Evolutionary conservation across 1,139 yeast species (phyloP).

Genomic region (Hanseniaspora uvarum): DNA sequence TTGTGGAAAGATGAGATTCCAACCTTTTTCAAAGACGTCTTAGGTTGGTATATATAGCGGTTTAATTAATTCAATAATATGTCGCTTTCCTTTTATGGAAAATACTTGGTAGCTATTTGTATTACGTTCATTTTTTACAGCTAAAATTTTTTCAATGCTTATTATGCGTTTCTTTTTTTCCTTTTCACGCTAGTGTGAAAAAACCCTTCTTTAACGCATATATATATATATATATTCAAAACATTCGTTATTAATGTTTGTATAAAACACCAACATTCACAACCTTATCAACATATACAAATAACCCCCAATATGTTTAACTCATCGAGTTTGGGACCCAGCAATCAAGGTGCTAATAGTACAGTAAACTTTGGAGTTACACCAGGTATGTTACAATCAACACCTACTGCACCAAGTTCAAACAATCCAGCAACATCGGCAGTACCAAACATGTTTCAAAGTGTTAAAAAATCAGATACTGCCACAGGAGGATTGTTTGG

Average conservation of each 20-base stretch:
- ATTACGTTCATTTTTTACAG: neutral
- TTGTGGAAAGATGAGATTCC: conserved; percentile 5
- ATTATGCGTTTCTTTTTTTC: neutral
- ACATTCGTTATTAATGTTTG: no score
- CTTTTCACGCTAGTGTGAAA: neutral
- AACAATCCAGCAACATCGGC: conserved; percentile 19
- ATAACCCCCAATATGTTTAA: no score
- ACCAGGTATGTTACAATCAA: conserved; percentile 30
- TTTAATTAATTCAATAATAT: neutral
- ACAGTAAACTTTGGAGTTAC: conserved; percentile 24
- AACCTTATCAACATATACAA: no score
- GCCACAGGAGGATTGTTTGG: conserved; percentile 27
- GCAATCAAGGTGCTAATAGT: conserved; percentile 19
- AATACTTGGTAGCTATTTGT: neutral
- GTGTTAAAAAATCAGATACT: conserved; percentile 4
- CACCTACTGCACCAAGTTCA: conserved; percentile 21
- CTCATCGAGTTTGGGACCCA: conserved; percentile 17
- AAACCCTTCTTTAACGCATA: no score
- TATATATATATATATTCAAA: no score
- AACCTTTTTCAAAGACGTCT: neutral
- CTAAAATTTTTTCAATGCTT: neutral
- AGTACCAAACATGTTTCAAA: conserved; percentile 23
- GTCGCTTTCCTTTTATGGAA: neutral
- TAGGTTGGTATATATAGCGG: conserved; percentile 2
- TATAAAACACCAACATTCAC: no score